Evolutionary conservation across 768 basidiomycete species (phyloP).

Genomic region (Tulasnella calospora): DNA sequence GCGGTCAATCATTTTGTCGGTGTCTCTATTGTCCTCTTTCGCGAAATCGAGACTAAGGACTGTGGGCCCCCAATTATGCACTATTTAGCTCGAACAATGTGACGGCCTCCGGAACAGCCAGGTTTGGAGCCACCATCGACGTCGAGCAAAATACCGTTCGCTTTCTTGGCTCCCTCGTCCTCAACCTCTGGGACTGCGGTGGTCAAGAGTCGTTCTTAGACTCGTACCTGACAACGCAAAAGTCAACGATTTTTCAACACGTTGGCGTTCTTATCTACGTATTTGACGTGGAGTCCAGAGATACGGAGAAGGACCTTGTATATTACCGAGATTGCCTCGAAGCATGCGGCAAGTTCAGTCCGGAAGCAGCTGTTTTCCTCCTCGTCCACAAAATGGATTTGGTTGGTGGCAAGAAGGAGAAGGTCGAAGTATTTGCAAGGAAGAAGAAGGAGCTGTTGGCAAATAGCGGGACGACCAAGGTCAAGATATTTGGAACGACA

Average conservation of each 20-base stretch:
- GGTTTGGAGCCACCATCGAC: conserved; percentile 94
- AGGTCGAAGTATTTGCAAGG: conserved; percentile 56
- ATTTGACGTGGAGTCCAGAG: conserved; percentile 87
- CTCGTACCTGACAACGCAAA: conserved; percentile 86
- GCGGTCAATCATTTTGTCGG: conserved; percentile 98
- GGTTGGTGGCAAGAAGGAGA: conserved; percentile 52
- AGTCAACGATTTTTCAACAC: conserved; percentile 91
- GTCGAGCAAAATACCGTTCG: conserved; percentile 97
- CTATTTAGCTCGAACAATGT: conserved; percentile 82
- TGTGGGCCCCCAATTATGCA: conserved; percentile 17
- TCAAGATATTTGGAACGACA: conserved; percentile 85
- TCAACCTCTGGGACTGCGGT: conserved; percentile 98
- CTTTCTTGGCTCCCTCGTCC: conserved; percentile 90
- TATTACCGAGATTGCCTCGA: conserved; percentile 91
- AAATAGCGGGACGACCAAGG: conserved; percentile 53
- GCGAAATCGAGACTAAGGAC: conserved; percentile 15
- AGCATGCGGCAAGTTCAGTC: conserved; percentile 70
- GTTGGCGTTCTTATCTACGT: conserved; percentile 98
- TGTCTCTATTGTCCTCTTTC: conserved; percentile 29
- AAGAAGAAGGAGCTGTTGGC: conserved; percentile 69
- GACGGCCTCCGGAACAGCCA: conserved; percentile 73
- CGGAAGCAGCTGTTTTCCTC: conserved; percentile 80
- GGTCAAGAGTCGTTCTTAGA: conserved; percentile 99
- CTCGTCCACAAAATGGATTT: conserved; percentile 99
- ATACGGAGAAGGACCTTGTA: conserved; percentile 71